These are phyloP conservation scores for Kodamaea sagamina DNA, from an alignment of 805 yeast genomes.

Conservation along the genomic window DNA sequence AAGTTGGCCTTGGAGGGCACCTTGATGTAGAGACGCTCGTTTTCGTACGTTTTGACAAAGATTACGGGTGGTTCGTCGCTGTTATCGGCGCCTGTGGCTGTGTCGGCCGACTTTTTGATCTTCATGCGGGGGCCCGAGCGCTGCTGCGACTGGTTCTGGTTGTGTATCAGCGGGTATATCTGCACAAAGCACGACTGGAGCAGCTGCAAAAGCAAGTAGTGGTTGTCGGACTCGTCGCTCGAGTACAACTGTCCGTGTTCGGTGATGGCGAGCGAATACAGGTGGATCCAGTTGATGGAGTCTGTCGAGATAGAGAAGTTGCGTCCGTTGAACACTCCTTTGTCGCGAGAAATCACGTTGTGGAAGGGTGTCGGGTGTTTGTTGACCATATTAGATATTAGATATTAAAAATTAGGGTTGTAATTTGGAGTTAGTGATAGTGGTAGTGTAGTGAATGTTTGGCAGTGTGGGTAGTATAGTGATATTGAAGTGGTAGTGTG, in stretches of 20 bases:
- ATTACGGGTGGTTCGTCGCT: conserved; percentile 39
- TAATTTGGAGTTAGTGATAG: not conserved
- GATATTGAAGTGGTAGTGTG: not conserved
- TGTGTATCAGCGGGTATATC: conserved; percentile 25
- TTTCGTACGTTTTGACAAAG: conserved; percentile 43
- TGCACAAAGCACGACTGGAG: conserved; percentile 45
- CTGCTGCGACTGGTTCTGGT: conserved; percentile 5
- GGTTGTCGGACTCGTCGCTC: conserved; percentile 31
- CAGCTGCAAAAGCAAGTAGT: conserved; percentile 32
- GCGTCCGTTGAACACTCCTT: conserved; percentile 36
- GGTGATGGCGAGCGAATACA: conserved; percentile 30
- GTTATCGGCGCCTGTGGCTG: conserved; percentile 1
- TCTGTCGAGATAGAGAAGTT: conserved; percentile 41
- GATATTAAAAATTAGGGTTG: not conserved
- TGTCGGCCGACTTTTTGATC: conserved; percentile 6
- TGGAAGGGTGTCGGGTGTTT: conserved; percentile 8
- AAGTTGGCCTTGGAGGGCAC: conserved; percentile 41
- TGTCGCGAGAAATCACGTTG: conserved; percentile 24
- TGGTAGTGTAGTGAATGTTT: not conserved
- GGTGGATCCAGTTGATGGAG: conserved; percentile 37
- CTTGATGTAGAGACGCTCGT: conserved; percentile 38
- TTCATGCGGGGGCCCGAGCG: not conserved
- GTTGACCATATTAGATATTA: not conserved
- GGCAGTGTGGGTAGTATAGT: not conserved
- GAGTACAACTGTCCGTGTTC: conserved; percentile 37